phyloP scores from a whole-genome alignment of 2,329 filamentous ascomycete species.

The Penicillium sp. region DNA sequence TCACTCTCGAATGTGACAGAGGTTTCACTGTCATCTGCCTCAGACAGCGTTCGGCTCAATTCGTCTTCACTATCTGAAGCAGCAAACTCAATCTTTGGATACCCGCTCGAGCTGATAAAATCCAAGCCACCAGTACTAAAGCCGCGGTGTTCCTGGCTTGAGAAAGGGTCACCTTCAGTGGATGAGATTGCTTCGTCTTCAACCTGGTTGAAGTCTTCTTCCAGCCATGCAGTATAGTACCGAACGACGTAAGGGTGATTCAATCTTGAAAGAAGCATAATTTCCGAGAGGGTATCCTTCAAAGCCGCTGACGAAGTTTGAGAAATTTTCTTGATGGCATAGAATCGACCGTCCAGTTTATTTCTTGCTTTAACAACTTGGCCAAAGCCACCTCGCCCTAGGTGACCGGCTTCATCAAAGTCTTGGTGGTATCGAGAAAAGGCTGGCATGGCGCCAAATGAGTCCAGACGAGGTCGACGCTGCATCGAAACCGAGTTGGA shows the following conservation, averaged over 20 bases:
- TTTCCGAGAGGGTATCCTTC: conserved; percentile 67
- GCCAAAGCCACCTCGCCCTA: conserved; percentile 92
- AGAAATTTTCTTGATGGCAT: conserved; percentile 94
- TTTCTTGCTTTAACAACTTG: conserved; percentile 94
- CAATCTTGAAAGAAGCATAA: conserved; percentile 81
- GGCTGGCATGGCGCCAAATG: conserved; percentile 48
- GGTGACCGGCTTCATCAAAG: conserved; percentile 79
- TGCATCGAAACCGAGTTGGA: conserved; percentile 40
- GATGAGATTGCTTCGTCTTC: conserved; percentile 41
- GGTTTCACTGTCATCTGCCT: conserved; percentile 26
- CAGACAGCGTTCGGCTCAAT: conserved; percentile 31
- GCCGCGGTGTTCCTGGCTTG: conserved; percentile 21
- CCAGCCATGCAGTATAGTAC: conserved; percentile 94
- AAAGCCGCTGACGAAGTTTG: conserved; percentile 65
- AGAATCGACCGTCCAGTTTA: conserved; percentile 86
- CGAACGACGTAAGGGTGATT: conserved; percentile 85
- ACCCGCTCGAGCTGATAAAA: conserved; percentile 82
- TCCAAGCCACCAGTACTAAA: conserved; percentile 81
- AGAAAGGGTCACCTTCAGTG: conserved; percentile 51
- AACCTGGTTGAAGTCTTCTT: conserved; percentile 51
- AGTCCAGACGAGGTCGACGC: conserved; percentile 57
- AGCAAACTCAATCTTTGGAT: conserved; percentile 69
- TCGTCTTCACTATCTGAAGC: conserved; percentile 48
- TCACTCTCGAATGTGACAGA: conserved; percentile 18
- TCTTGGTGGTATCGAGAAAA: conserved; percentile 79